Evolutionary conservation across 2,329 filamentous ascomycete species (phyloP), one percentile per base, ranked within the genome.

Genomic region (Fusarium compactum): DNA sequence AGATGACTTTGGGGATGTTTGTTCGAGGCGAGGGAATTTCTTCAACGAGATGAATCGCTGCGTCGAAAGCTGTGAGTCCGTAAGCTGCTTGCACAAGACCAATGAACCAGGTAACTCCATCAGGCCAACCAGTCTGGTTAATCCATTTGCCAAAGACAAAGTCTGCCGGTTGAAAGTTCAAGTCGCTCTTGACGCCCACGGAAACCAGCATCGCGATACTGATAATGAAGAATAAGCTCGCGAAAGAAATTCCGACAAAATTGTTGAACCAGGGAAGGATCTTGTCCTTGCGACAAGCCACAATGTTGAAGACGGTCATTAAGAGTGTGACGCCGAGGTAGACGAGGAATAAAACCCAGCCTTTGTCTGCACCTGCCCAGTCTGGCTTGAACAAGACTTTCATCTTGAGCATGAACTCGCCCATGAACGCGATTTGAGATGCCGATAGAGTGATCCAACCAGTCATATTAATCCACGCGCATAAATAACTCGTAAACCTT

Each of bases 381-480:
- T 82, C 78, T 0, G 80, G 80, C 24, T 84, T 78, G 69, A 86
- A 88, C 77, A 88, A 81, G 30, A 84, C 77, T 77, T 86, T 87
- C 81, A 89, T 85, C n/a, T 84, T 83, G 8, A 89, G 78, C 58
- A 88, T 78, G 52, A 89, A 87, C 69, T 87, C 81, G 5, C 85
- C 84, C 85, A 89, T 88, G 71, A 89, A 89, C 15, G 85, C 86
- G 25, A 85, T 81, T 63, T 87, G 84, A 3, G 85, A 87, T 0
- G 86, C 87, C 0, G 84, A 85, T 61, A 89, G 76, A 0, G 85
- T 84, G 82, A 85, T 87, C 87, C 87, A 89, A 15, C 86, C 87
- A 62, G 88, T 88, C 0, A 83, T 87, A 75, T 89, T 89, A 72
- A 88, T 86, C 85, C 86, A 89, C 4, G 86, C 87, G 67, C 85